Evolutionary conservation across 768 basidiomycete species (phyloP), one percentile per base, ranked within the genome.

Genomic region (Rhodotorula graminis): DNA sequence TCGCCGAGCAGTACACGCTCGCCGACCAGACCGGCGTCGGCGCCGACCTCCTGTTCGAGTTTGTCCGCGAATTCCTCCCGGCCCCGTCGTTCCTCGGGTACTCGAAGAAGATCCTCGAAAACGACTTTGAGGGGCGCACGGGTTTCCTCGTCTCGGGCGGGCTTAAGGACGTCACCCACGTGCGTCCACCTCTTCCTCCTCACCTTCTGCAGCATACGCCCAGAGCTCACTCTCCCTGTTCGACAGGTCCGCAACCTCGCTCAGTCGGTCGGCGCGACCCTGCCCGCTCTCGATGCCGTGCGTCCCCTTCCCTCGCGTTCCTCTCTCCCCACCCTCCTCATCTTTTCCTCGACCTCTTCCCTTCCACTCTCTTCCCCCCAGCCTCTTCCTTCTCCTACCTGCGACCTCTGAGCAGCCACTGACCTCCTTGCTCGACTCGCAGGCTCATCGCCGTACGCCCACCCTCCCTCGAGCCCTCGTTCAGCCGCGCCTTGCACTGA

Each of bases 11-110:
- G n/a, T 87, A 90, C 78, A 93, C 92, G 2, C 86, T 94, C 18
- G 88, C 89, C 9, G 90, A 92, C 74, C 91, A 91, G 81, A 84
- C 89, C 0, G 93, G 92, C 33, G 88, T 95, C 50, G 88, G 87
- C 6, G 83, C 88, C 3, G 83, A 86, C 16, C 83, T 85, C 50
- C 84, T 90, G 46, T 73, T 63, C 69, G 71, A 77, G 60, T 83
- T 88, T 27, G 82, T 91, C 64, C 86, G 10, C 10, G 77, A 83
- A 85, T 86, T 83, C 66, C 82, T 80, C 37, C 65, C 52, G 79
- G 62, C 65, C 31, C 70, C 70, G 4, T 62, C 60, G 4, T 65
- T 72, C 49, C 40, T 72, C 49, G 65, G 65, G 2, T 76, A 90
- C 79, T 86, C 86, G 31, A 84, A 87, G 37, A 88, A 88, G 80